phyloP scores from a whole-genome alignment of 176 grass and related monocot species.

The Rhipidocladum racemiflorum region DNA sequence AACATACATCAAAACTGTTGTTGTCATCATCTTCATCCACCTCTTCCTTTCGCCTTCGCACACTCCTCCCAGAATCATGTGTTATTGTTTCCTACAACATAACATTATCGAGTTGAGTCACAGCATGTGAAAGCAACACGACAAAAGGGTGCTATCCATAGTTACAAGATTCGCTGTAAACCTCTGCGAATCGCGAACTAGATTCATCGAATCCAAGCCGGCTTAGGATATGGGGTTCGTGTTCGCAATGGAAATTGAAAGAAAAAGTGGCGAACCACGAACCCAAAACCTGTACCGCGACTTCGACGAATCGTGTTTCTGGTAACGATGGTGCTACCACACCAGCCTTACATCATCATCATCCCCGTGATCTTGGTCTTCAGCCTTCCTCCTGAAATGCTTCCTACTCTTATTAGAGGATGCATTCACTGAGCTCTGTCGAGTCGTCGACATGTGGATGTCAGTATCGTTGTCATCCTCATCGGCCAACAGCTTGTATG shows the following conservation, averaged over 20 bases:
- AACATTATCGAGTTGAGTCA: constrained; percentile 5
- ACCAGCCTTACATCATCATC: constrained; percentile 49
- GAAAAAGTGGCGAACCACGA: too few relatives aligned
- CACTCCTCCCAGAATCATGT: constrained; percentile 32
- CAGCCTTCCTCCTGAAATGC: constrained; percentile 71
- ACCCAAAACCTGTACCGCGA: too few relatives aligned
- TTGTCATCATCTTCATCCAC: constrained; percentile 47
- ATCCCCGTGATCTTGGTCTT: constrained; percentile 49
- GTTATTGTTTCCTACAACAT: constrained; percentile 37
- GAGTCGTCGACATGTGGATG: constrained; percentile 17
- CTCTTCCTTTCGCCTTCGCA: constrained; percentile 42
- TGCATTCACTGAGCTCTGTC: constrained; percentile 2
- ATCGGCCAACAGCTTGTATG: constrained; percentile 58
- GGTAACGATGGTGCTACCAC: constrained; percentile 3
- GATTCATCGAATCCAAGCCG: too few relatives aligned
- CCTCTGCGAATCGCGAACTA: too few relatives aligned
- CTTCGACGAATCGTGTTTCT: too few relatives aligned
- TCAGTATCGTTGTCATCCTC: constrained; percentile 54
- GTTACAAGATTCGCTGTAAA: too few relatives aligned
- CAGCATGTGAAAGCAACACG: not conserved
- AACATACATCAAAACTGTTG: constrained; percentile 44
- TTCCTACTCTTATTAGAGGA: constrained; percentile 55
- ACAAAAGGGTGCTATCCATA: constrained; percentile 10
- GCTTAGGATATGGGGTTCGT: too few relatives aligned
- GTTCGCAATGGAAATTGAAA: too few relatives aligned